A percentile compares a stretch with the other conserved stretches of the same genome.
Evolutionary conservation across 2,329 filamentous ascomycete genomes (phyloP).

Genomic region (Cadophora sp.): DNA sequence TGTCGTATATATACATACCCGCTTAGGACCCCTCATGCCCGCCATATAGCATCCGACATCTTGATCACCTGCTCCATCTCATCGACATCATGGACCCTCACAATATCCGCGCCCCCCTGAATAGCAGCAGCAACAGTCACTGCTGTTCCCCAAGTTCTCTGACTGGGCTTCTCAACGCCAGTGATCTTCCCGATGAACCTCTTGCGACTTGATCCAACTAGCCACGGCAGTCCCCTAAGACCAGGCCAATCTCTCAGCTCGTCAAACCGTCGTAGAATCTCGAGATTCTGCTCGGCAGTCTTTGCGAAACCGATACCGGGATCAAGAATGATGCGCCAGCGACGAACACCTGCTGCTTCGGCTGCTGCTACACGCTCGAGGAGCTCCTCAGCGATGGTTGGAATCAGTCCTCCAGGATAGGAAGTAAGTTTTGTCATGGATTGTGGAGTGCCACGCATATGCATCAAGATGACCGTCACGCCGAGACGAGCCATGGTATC

Average conservation of each 20-base stretch:
- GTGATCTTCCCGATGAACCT: conserved; percentile 86
- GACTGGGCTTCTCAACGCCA: conserved; percentile 71
- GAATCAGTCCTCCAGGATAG: conserved; percentile 63
- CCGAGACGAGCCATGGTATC: conserved; percentile 77
- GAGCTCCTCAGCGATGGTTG: conserved; percentile 63
- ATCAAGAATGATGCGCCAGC: conserved; percentile 95
- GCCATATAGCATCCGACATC: conserved; percentile 94
- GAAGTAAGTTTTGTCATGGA: conserved; percentile 66
- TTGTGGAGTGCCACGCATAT: conserved; percentile 73
- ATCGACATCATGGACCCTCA: conserved; percentile 87
- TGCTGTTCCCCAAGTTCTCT: conserved; percentile 85
- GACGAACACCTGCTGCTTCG: conserved; percentile 79
- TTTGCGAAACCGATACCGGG: conserved; percentile 96
- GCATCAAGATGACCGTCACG: conserved; percentile 79
- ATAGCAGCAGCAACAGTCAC: conserved; percentile 87
- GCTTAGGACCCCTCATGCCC: conserved; percentile 43
- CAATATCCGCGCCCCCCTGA: conserved; percentile 86
- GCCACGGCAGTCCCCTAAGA: conserved; percentile 78
- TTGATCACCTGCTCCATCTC: conserved; percentile 86
- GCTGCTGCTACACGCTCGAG: conserved; percentile 71
- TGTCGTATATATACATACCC: background rate
- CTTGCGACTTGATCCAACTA: conserved; percentile 89
- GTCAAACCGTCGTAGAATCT: conserved; percentile 72
- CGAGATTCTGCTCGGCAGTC: conserved; percentile 78
- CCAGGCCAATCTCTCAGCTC: conserved; percentile 70